Conservation (phyloP, 108 stramenopile species). For the Nitzschia sp. region DNA sequence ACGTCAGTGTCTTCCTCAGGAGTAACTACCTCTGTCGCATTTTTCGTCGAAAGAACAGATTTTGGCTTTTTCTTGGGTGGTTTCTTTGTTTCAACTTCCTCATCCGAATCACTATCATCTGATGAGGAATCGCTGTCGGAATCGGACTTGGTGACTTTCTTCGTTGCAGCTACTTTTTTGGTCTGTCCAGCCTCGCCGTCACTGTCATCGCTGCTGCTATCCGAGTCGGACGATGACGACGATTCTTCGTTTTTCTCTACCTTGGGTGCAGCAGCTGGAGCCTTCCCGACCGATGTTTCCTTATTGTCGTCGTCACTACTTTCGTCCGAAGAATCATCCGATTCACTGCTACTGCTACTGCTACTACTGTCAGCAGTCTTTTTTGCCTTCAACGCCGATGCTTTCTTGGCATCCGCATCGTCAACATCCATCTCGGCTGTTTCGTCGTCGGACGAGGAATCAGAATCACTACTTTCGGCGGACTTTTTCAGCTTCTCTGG, state of each 20-base stretch:
- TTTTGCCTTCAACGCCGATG: not conserved
- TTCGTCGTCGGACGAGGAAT: conserved; percentile 13
- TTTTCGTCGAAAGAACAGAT: conserved; percentile 9
- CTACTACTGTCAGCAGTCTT: conserved; percentile 2
- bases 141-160: not conserved
- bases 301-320: not conserved
- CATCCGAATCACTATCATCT: conserved; percentile 2
- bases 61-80: conserved; percentile 29
- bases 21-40: conserved; percentile 15
- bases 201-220: conserved; percentile 9
- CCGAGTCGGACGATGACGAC: not conserved
- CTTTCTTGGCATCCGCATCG: conserved; percentile 3
- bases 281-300: not conserved
- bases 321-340: conserved; percentile 1
- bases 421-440: too few species aligned
- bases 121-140: not conserved
- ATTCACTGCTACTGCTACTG: conserved; percentile 17
- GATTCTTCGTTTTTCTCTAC: not conserved
- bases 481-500: not conserved
- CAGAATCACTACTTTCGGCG: conserved; percentile 15
- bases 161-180: not conserved
- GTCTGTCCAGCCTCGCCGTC: conserved; percentile 1
- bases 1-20: conserved; percentile 59
- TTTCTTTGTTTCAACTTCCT: conserved; percentile 14
- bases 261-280: conserved; percentile 3